phyloP scores from a whole-genome alignment of 2,329 filamentous ascomycete species.

The Alternaria triticina region DNA sequence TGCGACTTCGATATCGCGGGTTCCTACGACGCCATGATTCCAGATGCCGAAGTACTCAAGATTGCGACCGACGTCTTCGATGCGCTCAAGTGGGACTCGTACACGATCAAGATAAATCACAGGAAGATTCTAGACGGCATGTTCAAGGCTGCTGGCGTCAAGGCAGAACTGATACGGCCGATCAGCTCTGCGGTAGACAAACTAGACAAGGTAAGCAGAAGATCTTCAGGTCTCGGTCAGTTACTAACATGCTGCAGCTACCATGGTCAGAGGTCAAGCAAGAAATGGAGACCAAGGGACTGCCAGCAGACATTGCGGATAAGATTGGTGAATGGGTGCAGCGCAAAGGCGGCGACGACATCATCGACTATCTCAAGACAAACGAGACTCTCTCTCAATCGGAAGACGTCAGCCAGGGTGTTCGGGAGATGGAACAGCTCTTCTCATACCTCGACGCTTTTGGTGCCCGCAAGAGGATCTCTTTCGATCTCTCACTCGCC shows the following conservation, averaged over 20 bases:
- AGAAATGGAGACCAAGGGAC: constrained; percentile 94
- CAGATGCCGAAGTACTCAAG: constrained; percentile 86
- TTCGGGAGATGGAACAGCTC: constrained; percentile 80
- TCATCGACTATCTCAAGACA: constrained; percentile 59
- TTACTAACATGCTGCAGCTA: constrained; percentile 38
- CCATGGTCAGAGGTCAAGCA: constrained; percentile 88
- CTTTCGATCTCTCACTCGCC: constrained; percentile 88
- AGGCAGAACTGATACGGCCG: constrained; percentile 81
- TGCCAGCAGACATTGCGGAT: constrained; percentile 78
- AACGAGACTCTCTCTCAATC: constrained; percentile 58
- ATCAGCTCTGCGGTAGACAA: constrained; percentile 96
- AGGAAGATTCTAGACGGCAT: constrained; percentile 91
- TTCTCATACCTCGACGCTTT: constrained; percentile 84
- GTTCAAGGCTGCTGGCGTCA: constrained; percentile 90
- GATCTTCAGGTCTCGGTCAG: not conserved
- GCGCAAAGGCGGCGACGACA: constrained; percentile 74
- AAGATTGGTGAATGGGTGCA: constrained; percentile 86
- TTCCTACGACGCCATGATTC: constrained; percentile 85
- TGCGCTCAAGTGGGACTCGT: constrained; percentile 74
- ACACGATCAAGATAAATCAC: constrained; percentile 95
- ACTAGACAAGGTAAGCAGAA: constrained; percentile 74
- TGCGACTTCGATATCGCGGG: constrained; percentile 95
- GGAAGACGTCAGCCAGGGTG: constrained; percentile 73
- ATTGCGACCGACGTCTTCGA: constrained; percentile 88
- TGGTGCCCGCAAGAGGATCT: constrained; percentile 73